A percentile compares a stretch with the other conserved stretches of the same genome.
Conservation (phyloP, 2,329 filamentous ascomycete genomes). For the Scytalidium sp. region DNA sequence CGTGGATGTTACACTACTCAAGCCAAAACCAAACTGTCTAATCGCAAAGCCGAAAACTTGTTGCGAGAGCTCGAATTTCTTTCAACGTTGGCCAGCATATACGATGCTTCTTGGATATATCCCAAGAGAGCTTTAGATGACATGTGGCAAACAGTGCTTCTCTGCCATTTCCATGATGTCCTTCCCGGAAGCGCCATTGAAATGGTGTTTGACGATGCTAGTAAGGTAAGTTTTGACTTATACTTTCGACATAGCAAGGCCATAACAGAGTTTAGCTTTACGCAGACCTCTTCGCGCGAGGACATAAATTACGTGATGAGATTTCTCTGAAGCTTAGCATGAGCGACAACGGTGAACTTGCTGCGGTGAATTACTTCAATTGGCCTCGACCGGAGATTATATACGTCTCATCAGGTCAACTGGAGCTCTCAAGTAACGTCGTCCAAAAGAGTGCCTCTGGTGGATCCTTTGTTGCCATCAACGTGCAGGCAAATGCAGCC, state of each 20-base stretch:
- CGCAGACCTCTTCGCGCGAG: constrained; percentile 54
- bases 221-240: constrained; percentile 42
- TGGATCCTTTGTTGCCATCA: too few species aligned
- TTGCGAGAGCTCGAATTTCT: constrained; percentile 65
- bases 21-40: constrained; percentile 66
- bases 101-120: constrained; percentile 54
- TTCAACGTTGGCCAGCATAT: constrained; percentile 58
- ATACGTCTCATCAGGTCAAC: too few species aligned
- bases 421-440: too few species aligned
- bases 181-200: constrained; percentile 65
- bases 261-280: constrained; percentile 48
- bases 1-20: constrained; percentile 68
- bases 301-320: constrained; percentile 49
- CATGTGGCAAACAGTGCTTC: constrained; percentile 64
- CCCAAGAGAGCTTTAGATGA: constrained; percentile 64
- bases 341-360: too few species aligned
- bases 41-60: constrained; percentile 59
- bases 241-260: too few species aligned
- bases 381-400: too few species aligned
- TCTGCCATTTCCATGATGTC: constrained; percentile 70
- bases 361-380: too few species aligned
- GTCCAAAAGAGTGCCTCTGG: too few species aligned
- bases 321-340: constrained; percentile 55
- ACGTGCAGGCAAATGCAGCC: too few species aligned
- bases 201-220: constrained; percentile 68